phyloP scores from a whole-genome alignment of 495 filamentous ascomycete species.

The Cercophora samala region DNA sequence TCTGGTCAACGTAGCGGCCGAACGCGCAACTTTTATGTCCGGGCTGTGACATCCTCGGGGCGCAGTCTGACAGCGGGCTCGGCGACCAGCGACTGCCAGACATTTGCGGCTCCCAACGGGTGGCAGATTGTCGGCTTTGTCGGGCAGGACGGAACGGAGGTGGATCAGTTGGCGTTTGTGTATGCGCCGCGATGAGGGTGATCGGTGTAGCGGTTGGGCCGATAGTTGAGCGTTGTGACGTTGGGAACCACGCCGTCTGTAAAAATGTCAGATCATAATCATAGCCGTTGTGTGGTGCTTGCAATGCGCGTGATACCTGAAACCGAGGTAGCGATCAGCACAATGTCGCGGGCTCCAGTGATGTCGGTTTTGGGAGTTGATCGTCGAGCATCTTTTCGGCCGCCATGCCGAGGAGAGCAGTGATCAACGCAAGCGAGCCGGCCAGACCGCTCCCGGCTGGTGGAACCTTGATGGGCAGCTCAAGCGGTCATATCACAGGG shows the following conservation, averaged over 20 bases:
- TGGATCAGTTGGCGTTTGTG: slow-evolving; percentile 59
- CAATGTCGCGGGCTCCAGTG: background rate
- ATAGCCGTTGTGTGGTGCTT: background rate
- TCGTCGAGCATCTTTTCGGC: background rate
- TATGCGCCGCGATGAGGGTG: slow-evolving; percentile 39
- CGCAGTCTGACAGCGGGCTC: slow-evolving; percentile 48
- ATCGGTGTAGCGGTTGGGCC: background rate
- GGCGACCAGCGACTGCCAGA: slow-evolving; percentile 48
- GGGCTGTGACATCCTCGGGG: slow-evolving; percentile 52
- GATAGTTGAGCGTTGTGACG: background rate
- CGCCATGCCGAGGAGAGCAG: background rate
- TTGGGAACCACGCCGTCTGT: background rate
- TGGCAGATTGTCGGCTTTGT: slow-evolving; percentile 58
- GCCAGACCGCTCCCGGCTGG: background rate
- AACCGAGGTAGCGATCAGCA: background rate
- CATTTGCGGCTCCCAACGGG: slow-evolving; percentile 48
- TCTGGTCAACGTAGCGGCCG: slow-evolving; percentile 46
- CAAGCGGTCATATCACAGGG: background rate
- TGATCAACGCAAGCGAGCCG: background rate
- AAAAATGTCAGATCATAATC: background rate
- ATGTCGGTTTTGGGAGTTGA: background rate
- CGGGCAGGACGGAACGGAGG: slow-evolving; percentile 55
- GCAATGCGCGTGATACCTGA: background rate
- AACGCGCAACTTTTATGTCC: slow-evolving; percentile 57
- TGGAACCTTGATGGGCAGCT: background rate